phyloP scores from a whole-genome alignment of 73 alveolate species.

The Uronychia binucleata region DNA sequence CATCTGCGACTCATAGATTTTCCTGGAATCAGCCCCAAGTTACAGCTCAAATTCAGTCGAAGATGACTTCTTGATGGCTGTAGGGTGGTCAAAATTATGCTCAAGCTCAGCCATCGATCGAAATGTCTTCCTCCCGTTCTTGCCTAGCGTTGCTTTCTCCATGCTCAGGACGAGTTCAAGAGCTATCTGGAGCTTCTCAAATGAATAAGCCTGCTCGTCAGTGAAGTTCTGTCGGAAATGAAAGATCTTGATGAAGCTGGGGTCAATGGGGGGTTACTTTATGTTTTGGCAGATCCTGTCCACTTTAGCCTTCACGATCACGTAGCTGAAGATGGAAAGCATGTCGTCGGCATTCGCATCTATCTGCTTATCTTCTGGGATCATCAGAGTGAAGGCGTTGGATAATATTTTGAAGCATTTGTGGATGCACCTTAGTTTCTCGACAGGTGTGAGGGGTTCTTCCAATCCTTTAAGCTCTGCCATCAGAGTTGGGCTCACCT shows the following conservation, averaged over 20 bases:
- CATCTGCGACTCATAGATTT: too few relatives aligned
- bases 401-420: background rate
- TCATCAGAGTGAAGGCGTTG: background rate
- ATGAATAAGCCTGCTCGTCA: background rate
- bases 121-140: too few relatives aligned
- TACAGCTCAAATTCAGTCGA: too few relatives aligned
- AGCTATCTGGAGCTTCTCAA: background rate
- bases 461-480: background rate
- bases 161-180: background rate
- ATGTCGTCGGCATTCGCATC: background rate
- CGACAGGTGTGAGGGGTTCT: background rate
- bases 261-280: too few relatives aligned
- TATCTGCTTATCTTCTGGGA: background rate
- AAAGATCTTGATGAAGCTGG: background rate
- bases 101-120: too few relatives aligned
- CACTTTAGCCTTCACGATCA: background rate
- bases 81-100: too few relatives aligned
- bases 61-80: too few relatives aligned
- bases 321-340: background rate
- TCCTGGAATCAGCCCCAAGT: too few relatives aligned
- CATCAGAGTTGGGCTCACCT: too few relatives aligned
- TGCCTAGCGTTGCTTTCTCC: too few relatives aligned
- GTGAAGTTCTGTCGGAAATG: background rate
- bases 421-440: background rate
- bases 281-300: background rate